These are phyloP conservation scores for Porodaedalea pini DNA, from an alignment of 1,284 basidiomycete species.

Conservation along the genomic window DNA sequence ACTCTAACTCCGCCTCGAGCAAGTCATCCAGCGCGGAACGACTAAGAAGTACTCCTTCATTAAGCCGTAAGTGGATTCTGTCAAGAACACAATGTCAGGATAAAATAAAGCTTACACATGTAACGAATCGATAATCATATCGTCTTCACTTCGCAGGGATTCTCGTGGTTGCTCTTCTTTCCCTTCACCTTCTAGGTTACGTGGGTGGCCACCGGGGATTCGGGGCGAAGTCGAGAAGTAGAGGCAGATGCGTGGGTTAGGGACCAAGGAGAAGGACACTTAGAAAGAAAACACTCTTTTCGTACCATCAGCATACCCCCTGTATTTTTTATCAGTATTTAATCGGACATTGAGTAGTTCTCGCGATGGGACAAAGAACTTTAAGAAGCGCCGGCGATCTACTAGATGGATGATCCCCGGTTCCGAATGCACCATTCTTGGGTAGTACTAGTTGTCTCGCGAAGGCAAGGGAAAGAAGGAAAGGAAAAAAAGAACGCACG, in stretches of 20 bases:
- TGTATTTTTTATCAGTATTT: no score
- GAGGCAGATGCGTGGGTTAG: background rate
- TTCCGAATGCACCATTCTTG: no score
- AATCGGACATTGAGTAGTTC: no score
- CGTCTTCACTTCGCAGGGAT: background rate
- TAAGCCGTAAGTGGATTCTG: background rate
- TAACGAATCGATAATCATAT: background rate
- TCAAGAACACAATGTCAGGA: background rate
- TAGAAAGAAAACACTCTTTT: no score
- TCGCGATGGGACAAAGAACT: no score
- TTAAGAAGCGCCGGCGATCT: no score
- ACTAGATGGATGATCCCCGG: no score
- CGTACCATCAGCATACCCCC: no score
- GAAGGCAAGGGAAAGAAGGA: background rate
- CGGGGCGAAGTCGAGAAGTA: background rate
- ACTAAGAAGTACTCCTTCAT: background rate
- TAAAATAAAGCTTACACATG: background rate
- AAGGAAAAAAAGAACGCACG: background rate
- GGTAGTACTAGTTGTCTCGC: background rate
- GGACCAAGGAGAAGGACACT: no score
- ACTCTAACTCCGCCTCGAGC: background rate
- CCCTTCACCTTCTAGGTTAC: background rate
- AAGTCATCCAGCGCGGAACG: background rate
- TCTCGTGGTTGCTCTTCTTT: background rate
- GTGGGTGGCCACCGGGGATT: background rate